Evolutionary conservation across 805 yeast genomes (phyloP).

Genomic region (Alloascoidea africana): DNA sequence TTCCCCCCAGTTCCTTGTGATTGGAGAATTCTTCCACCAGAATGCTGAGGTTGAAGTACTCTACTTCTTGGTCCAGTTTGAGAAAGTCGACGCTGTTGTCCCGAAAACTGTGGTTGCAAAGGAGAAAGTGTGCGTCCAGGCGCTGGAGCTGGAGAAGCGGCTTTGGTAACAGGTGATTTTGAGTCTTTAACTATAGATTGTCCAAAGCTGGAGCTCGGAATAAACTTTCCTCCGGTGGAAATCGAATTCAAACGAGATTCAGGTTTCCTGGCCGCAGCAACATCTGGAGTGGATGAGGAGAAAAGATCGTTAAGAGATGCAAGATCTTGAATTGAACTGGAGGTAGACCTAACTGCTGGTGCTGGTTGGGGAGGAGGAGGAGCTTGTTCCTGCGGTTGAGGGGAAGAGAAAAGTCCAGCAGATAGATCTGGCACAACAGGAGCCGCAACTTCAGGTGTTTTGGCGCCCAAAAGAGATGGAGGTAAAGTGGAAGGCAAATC

Average conservation of each 20-base stretch:
- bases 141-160: constrained; percentile 10
- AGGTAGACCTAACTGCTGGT: constrained; percentile 16
- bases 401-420: constrained; percentile 6
- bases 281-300: constrained; percentile 20
- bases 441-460: constrained; percentile 2
- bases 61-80: neutral
- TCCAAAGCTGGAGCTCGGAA: constrained; percentile 79
- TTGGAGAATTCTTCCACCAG: neutral
- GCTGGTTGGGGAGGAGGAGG: constrained; percentile 12
- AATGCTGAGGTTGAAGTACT: neutral
- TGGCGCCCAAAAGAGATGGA: constrained; percentile 28
- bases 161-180: constrained; percentile 8
- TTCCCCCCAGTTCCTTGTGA: neutral
- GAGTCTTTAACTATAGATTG: constrained; percentile 34
- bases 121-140: constrained; percentile 8
- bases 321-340: constrained; percentile 44
- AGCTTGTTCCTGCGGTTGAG: constrained; percentile 8
- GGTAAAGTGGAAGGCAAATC: constrained; percentile 73
- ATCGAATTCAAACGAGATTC: constrained; percentile 15
- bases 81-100: neutral
- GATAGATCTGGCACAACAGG: constrained; percentile 4
- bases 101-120: neutral
- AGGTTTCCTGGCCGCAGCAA: constrained; percentile 9
- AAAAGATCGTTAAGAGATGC: constrained; percentile 43
- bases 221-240: constrained; percentile 32